Percentiles rank a stretch among this genome's conserved stretches.
Conservation (phyloP, 208 protist species). For the Endotrypanum monterogeii region DNA sequence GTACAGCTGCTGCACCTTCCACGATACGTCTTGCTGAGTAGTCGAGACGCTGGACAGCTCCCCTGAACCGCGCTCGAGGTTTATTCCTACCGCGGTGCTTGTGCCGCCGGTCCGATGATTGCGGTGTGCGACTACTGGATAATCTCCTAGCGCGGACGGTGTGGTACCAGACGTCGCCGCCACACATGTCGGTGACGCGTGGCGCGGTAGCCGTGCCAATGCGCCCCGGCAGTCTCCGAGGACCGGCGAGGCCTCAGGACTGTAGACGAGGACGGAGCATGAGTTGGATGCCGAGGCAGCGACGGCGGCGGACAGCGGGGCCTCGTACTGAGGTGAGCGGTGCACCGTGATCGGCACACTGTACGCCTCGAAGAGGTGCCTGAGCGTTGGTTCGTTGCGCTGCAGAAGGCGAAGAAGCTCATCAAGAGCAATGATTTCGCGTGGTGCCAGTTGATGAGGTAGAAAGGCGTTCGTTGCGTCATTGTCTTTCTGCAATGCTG, state of each 20-base stretch:
- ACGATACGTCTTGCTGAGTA: slow-evolving; percentile 34
- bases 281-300: slow-evolving; percentile 17
- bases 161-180: neutral
- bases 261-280: slow-evolving; percentile 5
- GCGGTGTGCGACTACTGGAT: neutral
- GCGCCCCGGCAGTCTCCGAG: neutral
- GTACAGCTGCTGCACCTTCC: slow-evolving; percentile 43
- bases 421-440: slow-evolving; percentile 34
- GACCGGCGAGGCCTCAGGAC: slow-evolving; percentile 4
- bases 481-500: neutral
- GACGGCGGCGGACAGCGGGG: slow-evolving; percentile 28
- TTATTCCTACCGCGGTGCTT: neutral
- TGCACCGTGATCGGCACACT: slow-evolving; percentile 41
- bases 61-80: neutral
- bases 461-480: slow-evolving; percentile 3
- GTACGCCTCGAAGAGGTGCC: slow-evolving; percentile 70
- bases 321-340: slow-evolving; percentile 30
- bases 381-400: slow-evolving; percentile 61
- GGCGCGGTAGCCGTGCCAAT: neutral
- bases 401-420: slow-evolving; percentile 50
- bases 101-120: neutral
- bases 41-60: slow-evolving; percentile 5
- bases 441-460: neutral
- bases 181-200: neutral
- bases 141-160: neutral